Conservation (phyloP, 768 basidiomycete genomes). For the Tephrocybe sp. region DNA sequence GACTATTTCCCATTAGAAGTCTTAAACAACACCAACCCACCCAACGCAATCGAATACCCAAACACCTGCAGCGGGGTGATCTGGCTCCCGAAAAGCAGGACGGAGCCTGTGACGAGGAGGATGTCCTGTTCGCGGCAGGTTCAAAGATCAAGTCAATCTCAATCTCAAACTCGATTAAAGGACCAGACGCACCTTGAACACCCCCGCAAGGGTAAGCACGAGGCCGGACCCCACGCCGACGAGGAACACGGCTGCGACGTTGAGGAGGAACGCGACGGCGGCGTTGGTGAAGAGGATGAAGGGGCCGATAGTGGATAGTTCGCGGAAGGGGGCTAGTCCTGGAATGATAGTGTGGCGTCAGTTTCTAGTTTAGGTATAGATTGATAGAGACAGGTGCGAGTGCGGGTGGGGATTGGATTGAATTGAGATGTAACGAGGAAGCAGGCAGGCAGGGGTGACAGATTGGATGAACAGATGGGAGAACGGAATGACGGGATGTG, state of each 20-base stretch:
- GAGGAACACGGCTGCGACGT: slow-evolving; percentile 92
- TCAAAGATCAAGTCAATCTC: too few relatives aligned
- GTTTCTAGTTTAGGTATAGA: too few relatives aligned
- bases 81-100: slow-evolving; percentile 75
- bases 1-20: slow-evolving; percentile 60
- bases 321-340: slow-evolving; percentile 73
- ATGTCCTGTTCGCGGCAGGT: slow-evolving; percentile 78
- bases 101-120: slow-evolving; percentile 88
- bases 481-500: background rate
- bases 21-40: slow-evolving; percentile 84
- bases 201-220: slow-evolving; percentile 89
- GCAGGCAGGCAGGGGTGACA: too few relatives aligned
- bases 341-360: background rate
- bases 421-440: too few relatives aligned
- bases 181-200: slow-evolving; percentile 80
- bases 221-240: slow-evolving; percentile 87
- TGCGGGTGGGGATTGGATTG: background rate
- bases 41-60: slow-evolving; percentile 87
- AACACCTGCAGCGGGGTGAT: slow-evolving; percentile 85
- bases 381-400: too few relatives aligned
- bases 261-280: slow-evolving; percentile 80
- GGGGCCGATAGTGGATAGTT: slow-evolving; percentile 62
- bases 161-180: too few relatives aligned
- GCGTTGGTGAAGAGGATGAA: slow-evolving; percentile 82
- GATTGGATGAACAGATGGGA: too few relatives aligned